Percentiles rank a stretch among this genome's conserved stretches.
phyloP scores from a whole-genome alignment of 305 asterid genomes.

The Petunia hybrid region DNA sequence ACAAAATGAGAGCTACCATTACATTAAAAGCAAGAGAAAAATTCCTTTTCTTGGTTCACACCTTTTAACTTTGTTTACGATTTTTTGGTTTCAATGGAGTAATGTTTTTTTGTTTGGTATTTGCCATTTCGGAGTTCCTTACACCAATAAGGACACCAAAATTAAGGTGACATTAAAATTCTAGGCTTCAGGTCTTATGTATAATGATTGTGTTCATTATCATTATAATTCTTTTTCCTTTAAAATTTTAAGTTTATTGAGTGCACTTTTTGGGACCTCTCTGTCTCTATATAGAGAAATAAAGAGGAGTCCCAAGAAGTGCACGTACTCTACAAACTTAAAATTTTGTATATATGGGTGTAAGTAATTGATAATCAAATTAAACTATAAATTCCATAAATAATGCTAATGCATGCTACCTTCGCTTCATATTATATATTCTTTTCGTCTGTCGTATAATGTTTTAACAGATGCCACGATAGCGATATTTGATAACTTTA shows the following conservation, averaged over 20 bases:
- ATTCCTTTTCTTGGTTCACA: slow-evolving; percentile 6
- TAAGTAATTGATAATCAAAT: too few relatives aligned
- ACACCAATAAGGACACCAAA: background rate
- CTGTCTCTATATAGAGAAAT: too few relatives aligned
- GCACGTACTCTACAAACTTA: too few relatives aligned
- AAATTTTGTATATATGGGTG: too few relatives aligned
- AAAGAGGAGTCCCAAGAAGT: too few relatives aligned
- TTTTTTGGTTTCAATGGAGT: background rate
- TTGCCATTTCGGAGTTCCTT: background rate
- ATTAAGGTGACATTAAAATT: background rate
- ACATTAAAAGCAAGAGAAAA: background rate
- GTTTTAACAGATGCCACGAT: too few relatives aligned
- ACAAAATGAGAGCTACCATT: background rate
- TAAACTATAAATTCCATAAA: too few relatives aligned
- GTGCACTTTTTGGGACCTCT: background rate
- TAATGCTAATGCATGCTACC: too few relatives aligned
- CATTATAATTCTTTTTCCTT: background rate
- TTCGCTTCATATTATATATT: too few relatives aligned
- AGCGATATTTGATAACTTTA: too few relatives aligned
- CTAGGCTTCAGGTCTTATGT: background rate
- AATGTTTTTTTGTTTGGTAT: background rate
- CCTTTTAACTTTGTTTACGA: background rate
- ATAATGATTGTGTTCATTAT: background rate
- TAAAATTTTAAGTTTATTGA: background rate
- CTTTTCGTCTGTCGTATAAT: too few relatives aligned